Evolutionary conservation across 345 rosid genomes (phyloP).

Genomic region (Luvunga scandens): DNA sequence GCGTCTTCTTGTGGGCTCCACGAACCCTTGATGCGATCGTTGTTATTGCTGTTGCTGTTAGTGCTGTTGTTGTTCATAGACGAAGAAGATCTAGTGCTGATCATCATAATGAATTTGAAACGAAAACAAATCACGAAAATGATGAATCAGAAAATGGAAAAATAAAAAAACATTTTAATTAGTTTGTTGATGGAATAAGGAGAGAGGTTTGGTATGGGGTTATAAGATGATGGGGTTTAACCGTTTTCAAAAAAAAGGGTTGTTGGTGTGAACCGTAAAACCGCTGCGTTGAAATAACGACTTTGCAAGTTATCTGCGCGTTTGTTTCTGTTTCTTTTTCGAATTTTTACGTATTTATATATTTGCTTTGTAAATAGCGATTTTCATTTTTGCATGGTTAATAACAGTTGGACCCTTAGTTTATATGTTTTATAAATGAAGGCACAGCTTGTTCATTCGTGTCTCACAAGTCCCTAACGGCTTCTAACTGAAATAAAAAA

Average conservation of each 20-base stretch:
- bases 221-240: constrained; percentile 13
- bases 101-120: not conserved
- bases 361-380: too few relatives aligned
- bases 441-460: not conserved
- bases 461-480: not conserved
- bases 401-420: too few relatives aligned
- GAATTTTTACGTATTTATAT: not conserved
- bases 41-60: not conserved
- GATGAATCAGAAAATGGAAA: not conserved
- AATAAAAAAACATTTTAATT: not conserved
- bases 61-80: constrained; percentile 1
- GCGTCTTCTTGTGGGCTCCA: constrained; percentile 69
- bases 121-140: not conserved
- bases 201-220: not conserved
- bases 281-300: constrained; percentile 38
- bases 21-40: constrained; percentile 49
- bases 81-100: not conserved
- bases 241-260: constrained; percentile 28
- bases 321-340: constrained; percentile 18
- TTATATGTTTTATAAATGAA: not conserved
- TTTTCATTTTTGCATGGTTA: too few relatives aligned
- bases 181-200: not conserved
- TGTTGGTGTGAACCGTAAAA: constrained; percentile 55
- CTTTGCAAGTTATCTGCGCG: constrained; percentile 28
- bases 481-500: not conserved